Evolutionary conservation across 371 early-diverging fungal genomes (phyloP).

Genomic region (Mortierella sp.): DNA sequence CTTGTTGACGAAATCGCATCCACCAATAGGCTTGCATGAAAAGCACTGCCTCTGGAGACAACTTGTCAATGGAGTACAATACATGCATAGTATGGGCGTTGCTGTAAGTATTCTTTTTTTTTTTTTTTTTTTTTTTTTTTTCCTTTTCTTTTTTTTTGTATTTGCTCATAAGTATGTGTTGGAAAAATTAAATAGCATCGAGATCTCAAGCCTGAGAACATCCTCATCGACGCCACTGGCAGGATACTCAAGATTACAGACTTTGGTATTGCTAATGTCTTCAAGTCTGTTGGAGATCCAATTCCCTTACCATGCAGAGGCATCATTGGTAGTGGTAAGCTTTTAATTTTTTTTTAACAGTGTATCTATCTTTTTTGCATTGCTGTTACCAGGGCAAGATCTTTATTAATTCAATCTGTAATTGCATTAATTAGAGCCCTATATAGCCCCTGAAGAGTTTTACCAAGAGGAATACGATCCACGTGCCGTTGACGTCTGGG

Average conservation of each 20-base stretch:
- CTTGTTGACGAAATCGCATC: slow-evolving; percentile 79
- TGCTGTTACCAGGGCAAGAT: neutral
- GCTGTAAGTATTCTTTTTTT: slow-evolving; percentile 34
- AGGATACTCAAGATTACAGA: slow-evolving; percentile 88
- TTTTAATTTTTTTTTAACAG: neutral
- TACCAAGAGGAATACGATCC: slow-evolving; percentile 64
- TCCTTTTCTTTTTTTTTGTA: neutral
- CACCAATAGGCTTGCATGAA: slow-evolving; percentile 61
- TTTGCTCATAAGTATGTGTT: too few relatives aligned
- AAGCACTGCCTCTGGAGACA: slow-evolving; percentile 52
- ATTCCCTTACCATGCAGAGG: slow-evolving; percentile 45
- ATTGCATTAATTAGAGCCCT: slow-evolving; percentile 62
- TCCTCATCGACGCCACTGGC: slow-evolving; percentile 77
- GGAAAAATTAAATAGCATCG: slow-evolving; percentile 63
- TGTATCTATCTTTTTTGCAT: neutral
- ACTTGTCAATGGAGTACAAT: slow-evolving; percentile 42
- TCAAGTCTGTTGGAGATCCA: slow-evolving; percentile 62
- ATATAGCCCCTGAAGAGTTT: slow-evolving; percentile 71
- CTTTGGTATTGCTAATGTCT: slow-evolving; percentile 83
- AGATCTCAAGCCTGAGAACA: slow-evolving; percentile 93
- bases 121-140: neutral
- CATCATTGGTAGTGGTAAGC: slow-evolving; percentile 50
- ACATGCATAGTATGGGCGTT: slow-evolving; percentile 51
- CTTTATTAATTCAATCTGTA: neutral
- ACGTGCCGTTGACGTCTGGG: slow-evolving; percentile 66